These are phyloP conservation scores for Aureobasidium subglaciale DNA, from an alignment of 2,329 filamentous ascomycete species.

Conservation along the genomic window DNA sequence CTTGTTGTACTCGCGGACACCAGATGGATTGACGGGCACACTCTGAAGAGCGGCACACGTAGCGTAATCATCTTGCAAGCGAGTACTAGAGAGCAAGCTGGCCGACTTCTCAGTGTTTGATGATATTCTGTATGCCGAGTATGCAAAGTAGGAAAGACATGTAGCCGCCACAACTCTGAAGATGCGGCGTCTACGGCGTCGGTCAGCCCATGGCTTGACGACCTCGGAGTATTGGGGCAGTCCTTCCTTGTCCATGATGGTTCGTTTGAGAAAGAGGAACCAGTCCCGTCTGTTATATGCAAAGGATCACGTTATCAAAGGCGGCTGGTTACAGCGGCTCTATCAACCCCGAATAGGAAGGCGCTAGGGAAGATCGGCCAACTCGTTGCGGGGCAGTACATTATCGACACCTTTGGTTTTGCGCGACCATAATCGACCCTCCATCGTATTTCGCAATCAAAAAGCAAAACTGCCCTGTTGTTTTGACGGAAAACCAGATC, in stretches of 20 bases:
- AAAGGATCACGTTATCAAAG: slow-evolving; percentile 1
- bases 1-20: slow-evolving; percentile 52
- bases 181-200: slow-evolving; percentile 11
- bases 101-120: slow-evolving; percentile 12
- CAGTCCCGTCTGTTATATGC: not conserved
- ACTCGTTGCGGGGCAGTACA: slow-evolving; percentile 1
- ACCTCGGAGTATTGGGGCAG: slow-evolving; percentile 12
- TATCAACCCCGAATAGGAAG: slow-evolving; percentile 10
- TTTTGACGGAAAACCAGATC: too few relatives aligned
- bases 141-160: slow-evolving; percentile 11
- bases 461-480: too few relatives aligned
- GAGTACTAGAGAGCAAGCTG: slow-evolving; percentile 42
- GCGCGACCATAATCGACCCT: too few relatives aligned
- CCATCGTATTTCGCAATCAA: too few relatives aligned
- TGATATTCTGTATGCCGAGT: slow-evolving; percentile 13
- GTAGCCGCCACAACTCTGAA: slow-evolving; percentile 8
- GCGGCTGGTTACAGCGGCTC: not conserved
- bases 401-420: not conserved
- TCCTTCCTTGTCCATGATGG: slow-evolving; percentile 13
- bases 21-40: slow-evolving; percentile 50
- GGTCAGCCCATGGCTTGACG: slow-evolving; percentile 5
- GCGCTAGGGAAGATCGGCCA: slow-evolving; percentile 2
- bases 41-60: slow-evolving; percentile 50
- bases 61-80: slow-evolving; percentile 48
- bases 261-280: not conserved